phyloP scores from a whole-genome alignment of 2,329 filamentous ascomycete species.

The Penicillium sp. region DNA sequence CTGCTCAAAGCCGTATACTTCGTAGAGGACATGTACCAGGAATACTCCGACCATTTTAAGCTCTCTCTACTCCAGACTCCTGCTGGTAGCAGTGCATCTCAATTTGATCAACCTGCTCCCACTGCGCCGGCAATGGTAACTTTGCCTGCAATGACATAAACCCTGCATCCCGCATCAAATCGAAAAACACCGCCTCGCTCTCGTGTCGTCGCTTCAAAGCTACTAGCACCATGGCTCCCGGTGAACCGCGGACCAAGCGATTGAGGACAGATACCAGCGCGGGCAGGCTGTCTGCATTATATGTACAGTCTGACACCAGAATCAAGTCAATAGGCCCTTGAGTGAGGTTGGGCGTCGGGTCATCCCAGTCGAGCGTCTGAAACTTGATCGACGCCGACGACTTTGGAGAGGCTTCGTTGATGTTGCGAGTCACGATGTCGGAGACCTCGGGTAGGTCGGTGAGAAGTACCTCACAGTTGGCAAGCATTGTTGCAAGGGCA shows the following conservation, averaged over 20 bases:
- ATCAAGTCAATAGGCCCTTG: slow-evolving; percentile 61
- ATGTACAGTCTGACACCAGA: slow-evolving; percentile 74
- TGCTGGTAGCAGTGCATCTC: slow-evolving; percentile 46
- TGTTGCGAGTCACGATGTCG: slow-evolving; percentile 65
- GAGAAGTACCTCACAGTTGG: slow-evolving; percentile 61
- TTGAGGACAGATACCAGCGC: slow-evolving; percentile 65
- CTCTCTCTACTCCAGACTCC: background rate
- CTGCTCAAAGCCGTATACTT: background rate
- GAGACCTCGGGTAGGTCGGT: slow-evolving; percentile 71
- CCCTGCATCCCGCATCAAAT: slow-evolving; percentile 57
- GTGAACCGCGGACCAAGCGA: slow-evolving; percentile 55
- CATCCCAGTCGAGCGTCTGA: slow-evolving; percentile 68
- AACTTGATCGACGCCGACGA: slow-evolving; percentile 55
- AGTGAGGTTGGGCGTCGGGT: slow-evolving; percentile 53
- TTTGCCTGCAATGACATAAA: slow-evolving; percentile 42
- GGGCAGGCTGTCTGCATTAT: slow-evolving; percentile 71
- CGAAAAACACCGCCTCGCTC: slow-evolving; percentile 70
- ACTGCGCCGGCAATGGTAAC: slow-evolving; percentile 47
- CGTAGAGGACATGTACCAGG: background rate
- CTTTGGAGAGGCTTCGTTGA: slow-evolving; percentile 52
- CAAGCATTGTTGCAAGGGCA: slow-evolving; percentile 61
- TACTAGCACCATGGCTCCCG: slow-evolving; percentile 60
- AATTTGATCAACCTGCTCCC: slow-evolving; percentile 44
- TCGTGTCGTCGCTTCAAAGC: slow-evolving; percentile 72
- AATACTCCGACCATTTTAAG: background rate